phyloP scores from a whole-genome alignment of 345 rosid genomes.

The Citrus trifoliata region DNA sequence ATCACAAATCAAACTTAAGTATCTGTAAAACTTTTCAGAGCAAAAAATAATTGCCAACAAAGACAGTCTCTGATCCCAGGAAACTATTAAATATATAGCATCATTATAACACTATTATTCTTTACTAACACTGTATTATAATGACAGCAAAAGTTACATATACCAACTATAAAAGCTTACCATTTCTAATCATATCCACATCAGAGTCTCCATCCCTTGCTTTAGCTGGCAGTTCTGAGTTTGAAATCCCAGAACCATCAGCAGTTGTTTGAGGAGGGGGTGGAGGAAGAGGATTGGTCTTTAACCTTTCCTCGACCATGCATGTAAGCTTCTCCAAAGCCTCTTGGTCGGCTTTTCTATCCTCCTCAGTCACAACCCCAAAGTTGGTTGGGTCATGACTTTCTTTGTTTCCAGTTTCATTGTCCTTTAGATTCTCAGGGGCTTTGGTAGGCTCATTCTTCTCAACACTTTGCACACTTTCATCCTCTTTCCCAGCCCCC shows the following conservation, averaged over 20 bases:
- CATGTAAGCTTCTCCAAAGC: constrained; percentile 62
- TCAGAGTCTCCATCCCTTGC: constrained; percentile 67
- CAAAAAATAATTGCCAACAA: background rate
- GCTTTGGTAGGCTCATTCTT: constrained; percentile 39
- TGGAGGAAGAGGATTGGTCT: constrained; percentile 84
- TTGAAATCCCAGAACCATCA: constrained; percentile 47
- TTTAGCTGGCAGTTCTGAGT: constrained; percentile 51
- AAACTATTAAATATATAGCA: background rate
- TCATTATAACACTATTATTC: background rate
- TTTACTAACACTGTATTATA: background rate
- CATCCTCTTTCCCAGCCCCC: constrained; percentile 47
- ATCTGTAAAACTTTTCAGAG: background rate
- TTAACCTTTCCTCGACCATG: constrained; percentile 84
- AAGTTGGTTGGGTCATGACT: constrained; percentile 55
- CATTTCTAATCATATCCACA: constrained; percentile 41
- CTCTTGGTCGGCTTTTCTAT: constrained; percentile 70
- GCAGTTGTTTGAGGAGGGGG: constrained; percentile 61
- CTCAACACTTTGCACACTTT: constrained; percentile 29
- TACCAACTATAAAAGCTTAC: constrained; percentile 33
- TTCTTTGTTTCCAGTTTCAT: constrained; percentile 50
- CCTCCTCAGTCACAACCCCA: constrained; percentile 81
- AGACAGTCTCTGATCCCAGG: background rate
- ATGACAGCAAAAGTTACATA: background rate
- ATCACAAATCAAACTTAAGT: background rate
- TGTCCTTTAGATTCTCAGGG: constrained; percentile 43